These are phyloP conservation scores for Sugiyamaella chiloensis DNA, from an alignment of 805 yeast species.

Conservation along the genomic window DNA sequence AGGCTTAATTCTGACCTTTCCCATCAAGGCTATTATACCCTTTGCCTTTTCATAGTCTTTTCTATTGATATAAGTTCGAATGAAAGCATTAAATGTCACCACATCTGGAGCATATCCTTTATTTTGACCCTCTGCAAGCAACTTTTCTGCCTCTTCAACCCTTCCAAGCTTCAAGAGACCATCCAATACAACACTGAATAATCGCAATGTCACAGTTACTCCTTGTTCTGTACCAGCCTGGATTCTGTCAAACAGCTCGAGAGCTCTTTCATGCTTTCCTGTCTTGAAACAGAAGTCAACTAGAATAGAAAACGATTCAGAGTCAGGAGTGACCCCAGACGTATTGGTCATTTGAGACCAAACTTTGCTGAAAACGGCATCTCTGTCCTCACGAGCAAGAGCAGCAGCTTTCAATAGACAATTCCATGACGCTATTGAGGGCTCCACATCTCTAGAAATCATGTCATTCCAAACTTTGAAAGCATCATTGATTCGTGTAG, in stretches of 20 bases:
- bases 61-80: constrained; percentile 41
- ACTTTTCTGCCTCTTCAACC: constrained; percentile 44
- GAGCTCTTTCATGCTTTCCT: constrained; percentile 42
- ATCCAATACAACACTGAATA: constrained; percentile 45
- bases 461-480: constrained; percentile 50
- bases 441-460: constrained; percentile 38
- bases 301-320: constrained; percentile 47
- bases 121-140: constrained; percentile 35
- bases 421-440: constrained; percentile 57
- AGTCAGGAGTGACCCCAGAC: constrained; percentile 41
- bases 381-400: constrained; percentile 29
- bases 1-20: constrained; percentile 42
- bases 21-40: constrained; percentile 49
- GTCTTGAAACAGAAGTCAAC: constrained; percentile 47
- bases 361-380: constrained; percentile 28
- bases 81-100: constrained; percentile 50
- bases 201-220: constrained; percentile 34
- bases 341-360: constrained; percentile 38
- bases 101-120: constrained; percentile 44
- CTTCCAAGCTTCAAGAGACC: constrained; percentile 43
- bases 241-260: constrained; percentile 37
- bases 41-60: constrained; percentile 46
- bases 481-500: constrained; percentile 26
- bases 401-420: constrained; percentile 50
- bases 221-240: constrained; percentile 34